phyloP scores from a whole-genome alignment of 2,329 filamentous ascomycete genomes.

The Calonectria pteridis region DNA sequence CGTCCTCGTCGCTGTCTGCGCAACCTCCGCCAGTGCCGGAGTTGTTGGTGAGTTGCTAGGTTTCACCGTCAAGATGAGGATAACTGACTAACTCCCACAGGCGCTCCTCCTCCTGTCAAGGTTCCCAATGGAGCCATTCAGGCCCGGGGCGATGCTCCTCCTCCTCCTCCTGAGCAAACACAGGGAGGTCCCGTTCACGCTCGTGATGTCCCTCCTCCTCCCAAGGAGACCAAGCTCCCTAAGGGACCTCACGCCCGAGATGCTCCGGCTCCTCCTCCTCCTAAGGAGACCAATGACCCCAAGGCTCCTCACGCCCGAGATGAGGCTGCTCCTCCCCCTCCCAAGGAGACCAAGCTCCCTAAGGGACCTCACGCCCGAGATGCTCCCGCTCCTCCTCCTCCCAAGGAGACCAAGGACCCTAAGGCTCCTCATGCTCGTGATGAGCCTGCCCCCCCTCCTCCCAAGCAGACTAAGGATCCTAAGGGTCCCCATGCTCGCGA shows the following conservation, averaged over 20 bases:
- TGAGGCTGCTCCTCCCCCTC: background rate
- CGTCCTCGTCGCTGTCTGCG: background rate
- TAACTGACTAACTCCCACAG: background rate
- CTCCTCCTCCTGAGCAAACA: background rate
- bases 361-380: background rate
- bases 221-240: background rate
- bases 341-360: background rate
- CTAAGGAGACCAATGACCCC: background rate
- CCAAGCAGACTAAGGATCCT: no score
- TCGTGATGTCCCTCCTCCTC: background rate
- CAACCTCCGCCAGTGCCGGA: slow-evolving; percentile 3
- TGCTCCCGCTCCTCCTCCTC: background rate
- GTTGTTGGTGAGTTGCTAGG: background rate
- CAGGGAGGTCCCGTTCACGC: background rate
- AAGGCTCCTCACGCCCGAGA: no score
- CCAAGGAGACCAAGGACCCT: background rate
- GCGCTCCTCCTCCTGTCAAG: background rate
- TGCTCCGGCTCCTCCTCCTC: background rate
- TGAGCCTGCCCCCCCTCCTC: no score
- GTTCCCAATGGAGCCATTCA: background rate
- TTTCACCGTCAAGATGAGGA: background rate
- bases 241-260: background rate
- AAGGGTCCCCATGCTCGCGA: no score
- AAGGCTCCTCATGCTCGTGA: no score
- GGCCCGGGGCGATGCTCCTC: background rate